Percentiles rank a stretch among this genome's conserved stretches.
phyloP scores from a whole-genome alignment of 140 eudicot species.

The Anethum foeniculum region DNA sequence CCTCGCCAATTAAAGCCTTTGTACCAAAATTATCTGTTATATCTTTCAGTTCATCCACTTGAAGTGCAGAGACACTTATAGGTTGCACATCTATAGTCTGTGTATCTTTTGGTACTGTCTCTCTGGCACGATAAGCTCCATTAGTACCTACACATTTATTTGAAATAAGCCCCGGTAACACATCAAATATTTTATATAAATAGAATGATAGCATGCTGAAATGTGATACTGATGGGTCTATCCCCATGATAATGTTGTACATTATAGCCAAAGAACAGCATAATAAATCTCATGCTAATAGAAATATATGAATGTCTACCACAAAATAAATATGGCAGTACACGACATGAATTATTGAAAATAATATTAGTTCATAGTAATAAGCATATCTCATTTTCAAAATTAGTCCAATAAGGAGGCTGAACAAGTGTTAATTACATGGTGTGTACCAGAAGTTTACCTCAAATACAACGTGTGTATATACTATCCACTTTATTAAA shows the following conservation, averaged over 20 bases:
- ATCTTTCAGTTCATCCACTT: conserved; percentile 80
- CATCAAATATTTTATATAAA: neutral
- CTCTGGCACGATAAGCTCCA: conserved; percentile 63
- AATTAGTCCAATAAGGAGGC: neutral
- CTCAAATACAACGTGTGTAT: no score
- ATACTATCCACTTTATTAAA: no score
- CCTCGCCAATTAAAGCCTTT: conserved; percentile 73
- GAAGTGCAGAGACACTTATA: conserved; percentile 65
- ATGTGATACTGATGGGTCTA: neutral
- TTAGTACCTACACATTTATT: conserved; percentile 38
- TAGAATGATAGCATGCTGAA: neutral
- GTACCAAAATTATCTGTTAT: conserved; percentile 81
- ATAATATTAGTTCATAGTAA: neutral
- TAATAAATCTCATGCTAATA: neutral
- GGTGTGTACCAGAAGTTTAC: no score
- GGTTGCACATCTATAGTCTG: conserved; percentile 53
- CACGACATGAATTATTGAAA: neutral
- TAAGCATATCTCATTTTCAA: neutral
- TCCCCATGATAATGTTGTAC: neutral
- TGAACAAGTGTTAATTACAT: neutral
- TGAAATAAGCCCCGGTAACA: neutral
- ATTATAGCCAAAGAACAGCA: neutral
- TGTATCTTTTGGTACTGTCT: conserved; percentile 53
- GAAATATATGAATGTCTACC: neutral
- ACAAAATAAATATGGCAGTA: neutral